Conservation (phyloP, 768 basidiomycete genomes). For the Lactarius akahatsu region DNA sequence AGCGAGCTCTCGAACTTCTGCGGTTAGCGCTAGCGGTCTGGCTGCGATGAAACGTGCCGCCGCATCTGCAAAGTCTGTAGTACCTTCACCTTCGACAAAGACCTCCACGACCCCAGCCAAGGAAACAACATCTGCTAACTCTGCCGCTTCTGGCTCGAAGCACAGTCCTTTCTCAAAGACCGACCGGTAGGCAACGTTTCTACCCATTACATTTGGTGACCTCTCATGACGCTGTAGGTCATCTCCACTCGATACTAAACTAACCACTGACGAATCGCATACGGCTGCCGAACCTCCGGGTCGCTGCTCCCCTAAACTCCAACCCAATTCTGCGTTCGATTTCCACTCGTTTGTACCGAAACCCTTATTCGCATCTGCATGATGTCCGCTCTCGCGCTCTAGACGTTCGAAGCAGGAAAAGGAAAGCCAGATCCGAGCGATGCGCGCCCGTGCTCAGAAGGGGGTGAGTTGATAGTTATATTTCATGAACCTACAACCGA, state of each 20-base stretch:
- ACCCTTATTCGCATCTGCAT: slow-evolving; percentile 66
- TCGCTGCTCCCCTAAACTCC: slow-evolving; percentile 33
- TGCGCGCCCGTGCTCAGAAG: slow-evolving; percentile 72
- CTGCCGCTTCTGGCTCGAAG: slow-evolving; percentile 20
- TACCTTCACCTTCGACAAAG: slow-evolving; percentile 35
- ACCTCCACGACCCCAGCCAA: slow-evolving; percentile 33
- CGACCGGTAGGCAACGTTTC: slow-evolving; percentile 60
- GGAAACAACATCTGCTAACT: slow-evolving; percentile 30
- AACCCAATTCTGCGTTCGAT: slow-evolving; percentile 39
- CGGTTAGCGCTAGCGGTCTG: slow-evolving; percentile 36
- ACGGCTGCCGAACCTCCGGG: slow-evolving; percentile 28
- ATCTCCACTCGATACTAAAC: slow-evolving; percentile 31
- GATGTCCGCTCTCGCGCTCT: slow-evolving; percentile 39
- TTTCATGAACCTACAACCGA: slow-evolving; percentile 20
- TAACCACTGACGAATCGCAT: slow-evolving; percentile 30
- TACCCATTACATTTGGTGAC: slow-evolving; percentile 33
- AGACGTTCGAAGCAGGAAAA: slow-evolving; percentile 76
- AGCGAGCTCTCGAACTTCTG: slow-evolving; percentile 27
- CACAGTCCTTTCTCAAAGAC: slow-evolving; percentile 44
- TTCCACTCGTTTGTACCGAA: slow-evolving; percentile 60
- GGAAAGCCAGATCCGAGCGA: slow-evolving; percentile 65
- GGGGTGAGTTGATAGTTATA: slow-evolving; percentile 49
- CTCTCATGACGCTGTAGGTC: slow-evolving; percentile 66
- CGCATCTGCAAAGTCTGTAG: slow-evolving; percentile 12
- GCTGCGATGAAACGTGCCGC: slow-evolving; percentile 30